Conservation (phyloP, 1,284 basidiomycete species). For the Calocybe gambosa region DNA sequence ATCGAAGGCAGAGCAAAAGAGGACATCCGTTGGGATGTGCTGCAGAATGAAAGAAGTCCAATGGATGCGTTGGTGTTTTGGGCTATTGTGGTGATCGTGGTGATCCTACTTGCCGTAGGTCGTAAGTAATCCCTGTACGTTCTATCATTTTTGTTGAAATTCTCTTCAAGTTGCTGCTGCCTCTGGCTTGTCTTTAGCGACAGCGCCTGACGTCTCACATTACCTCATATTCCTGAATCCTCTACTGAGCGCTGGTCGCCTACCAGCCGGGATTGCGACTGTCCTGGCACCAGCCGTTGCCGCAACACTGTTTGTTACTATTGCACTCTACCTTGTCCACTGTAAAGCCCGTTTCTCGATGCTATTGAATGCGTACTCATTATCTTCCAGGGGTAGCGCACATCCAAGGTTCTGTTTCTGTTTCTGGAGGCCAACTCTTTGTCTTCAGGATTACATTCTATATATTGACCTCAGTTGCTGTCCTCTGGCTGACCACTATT, state of each 20-base stretch:
- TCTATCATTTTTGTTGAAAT: conserved; percentile 16
- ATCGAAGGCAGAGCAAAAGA: conserved; percentile 77
- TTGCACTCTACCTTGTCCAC: conserved; percentile 48
- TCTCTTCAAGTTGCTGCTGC: conserved; percentile 54
- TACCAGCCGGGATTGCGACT: conserved; percentile 59
- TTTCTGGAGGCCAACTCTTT: conserved; percentile 53
- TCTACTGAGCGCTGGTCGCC: conserved; percentile 40
- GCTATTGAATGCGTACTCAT: conserved; percentile 1
- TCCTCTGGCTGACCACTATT: conserved; percentile 58
- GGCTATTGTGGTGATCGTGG: conserved; percentile 44
- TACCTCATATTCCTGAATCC: conserved; percentile 60
- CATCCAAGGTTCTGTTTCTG: conserved; percentile 52
- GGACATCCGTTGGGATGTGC: conserved; percentile 73
- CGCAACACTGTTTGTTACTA: conserved; percentile 49
- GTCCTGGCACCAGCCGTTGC: conserved; percentile 61
- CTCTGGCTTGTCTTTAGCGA: conserved; percentile 57
- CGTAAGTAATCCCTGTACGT: conserved; percentile 40
- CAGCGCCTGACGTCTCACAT: conserved; percentile 66
- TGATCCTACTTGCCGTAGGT: conserved; percentile 48
- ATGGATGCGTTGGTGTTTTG: conserved; percentile 47
- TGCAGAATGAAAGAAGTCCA: conserved; percentile 51
- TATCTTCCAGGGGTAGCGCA: conserved; percentile 38
- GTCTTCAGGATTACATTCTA: conserved; percentile 67
- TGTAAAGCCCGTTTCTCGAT: conserved; percentile 37
- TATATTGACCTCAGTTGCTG: conserved; percentile 47